phyloP scores from a whole-genome alignment of 345 rosid genomes.

The Citrus mangshanensis region DNA sequence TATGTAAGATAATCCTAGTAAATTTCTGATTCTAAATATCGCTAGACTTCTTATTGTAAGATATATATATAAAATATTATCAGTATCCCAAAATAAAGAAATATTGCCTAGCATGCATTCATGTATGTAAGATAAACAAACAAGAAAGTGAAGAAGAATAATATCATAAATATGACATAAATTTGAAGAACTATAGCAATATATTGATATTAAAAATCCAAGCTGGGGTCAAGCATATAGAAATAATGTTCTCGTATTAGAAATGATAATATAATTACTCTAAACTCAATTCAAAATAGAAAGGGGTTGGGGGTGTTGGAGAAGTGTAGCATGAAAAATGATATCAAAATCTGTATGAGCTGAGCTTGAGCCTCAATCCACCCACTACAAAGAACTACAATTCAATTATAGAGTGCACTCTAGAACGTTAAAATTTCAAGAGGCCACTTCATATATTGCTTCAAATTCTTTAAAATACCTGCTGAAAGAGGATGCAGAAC shows the following conservation, averaged over 20 bases:
- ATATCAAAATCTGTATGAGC: constrained; percentile 5
- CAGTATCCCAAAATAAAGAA: too few species aligned
- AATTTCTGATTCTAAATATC: too few species aligned
- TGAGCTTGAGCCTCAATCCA: constrained; percentile 3
- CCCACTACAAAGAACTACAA: constrained; percentile 1
- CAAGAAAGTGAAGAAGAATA: neutral
- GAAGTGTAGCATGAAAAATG: neutral
- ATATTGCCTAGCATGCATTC: neutral
- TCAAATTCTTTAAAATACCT: constrained; percentile 8
- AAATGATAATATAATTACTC: neutral
- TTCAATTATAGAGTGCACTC: constrained; percentile 8
- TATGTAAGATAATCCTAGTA: too few species aligned
- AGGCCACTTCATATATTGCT: constrained; percentile 8
- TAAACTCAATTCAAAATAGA: neutral
- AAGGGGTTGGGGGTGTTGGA: neutral
- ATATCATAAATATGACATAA: neutral
- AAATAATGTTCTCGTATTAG: neutral
- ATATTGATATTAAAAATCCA: neutral
- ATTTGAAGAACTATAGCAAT: neutral
- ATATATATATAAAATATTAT: too few species aligned
- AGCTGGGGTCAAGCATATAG: neutral
- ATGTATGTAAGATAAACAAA: neutral
- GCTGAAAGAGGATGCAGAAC: constrained; percentile 2
- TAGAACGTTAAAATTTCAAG: neutral
- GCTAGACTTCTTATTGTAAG: too few species aligned